Evolutionary conservation across 2,329 filamentous ascomycete species (phyloP), one percentile per base, ranked within the genome.

Genomic region (Penicillium frequentans): DNA sequence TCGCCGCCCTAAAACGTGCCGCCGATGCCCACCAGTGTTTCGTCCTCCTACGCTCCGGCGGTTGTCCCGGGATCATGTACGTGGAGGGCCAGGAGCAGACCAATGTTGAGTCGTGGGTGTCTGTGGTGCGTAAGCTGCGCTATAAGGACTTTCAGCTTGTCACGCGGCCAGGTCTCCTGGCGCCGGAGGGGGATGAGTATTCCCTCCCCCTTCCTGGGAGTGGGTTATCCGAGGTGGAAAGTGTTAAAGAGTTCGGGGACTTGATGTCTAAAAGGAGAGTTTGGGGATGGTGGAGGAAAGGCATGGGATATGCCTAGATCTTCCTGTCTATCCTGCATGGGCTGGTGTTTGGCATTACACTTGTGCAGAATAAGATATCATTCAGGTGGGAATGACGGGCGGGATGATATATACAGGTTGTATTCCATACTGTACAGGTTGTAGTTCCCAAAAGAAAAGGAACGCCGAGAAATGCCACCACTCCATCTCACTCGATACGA

Each of bases 1-100:
- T 88, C 45, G 76, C 80, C 26, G 79, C 80, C 55, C 80, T 93
- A 23, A 88, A 89, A 71, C 85, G 86, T 2, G 82, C 84, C 3
- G 86, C 87, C 7, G 79, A 83, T 31, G 78, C 82, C 47, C 78
- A 84, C 62, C 76, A 85, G 55, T 82, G 87, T 50, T 87, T 84
- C 62, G 84, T 88, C 1, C 76, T 92, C 3, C 77, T 91, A 1
- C 83, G 89, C 26, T 86, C 82, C 60, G 88, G 89, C 11, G 85
- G 86, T 2, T 83, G 82, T 24, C 90, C 90, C 0, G 90, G 90
- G 1, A 86, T 93, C 63, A 92, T 93, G 89, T 90, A 91, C 68
- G 89, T 87, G 49, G 87, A 90, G 68, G 84, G 85, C 1, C 61
- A 63, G 4, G 75, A 81, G n/a, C 80, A 83, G 63, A 65, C 68